phyloP scores from a whole-genome alignment of 805 yeast genomes.

The Millerozyma miso region DNA sequence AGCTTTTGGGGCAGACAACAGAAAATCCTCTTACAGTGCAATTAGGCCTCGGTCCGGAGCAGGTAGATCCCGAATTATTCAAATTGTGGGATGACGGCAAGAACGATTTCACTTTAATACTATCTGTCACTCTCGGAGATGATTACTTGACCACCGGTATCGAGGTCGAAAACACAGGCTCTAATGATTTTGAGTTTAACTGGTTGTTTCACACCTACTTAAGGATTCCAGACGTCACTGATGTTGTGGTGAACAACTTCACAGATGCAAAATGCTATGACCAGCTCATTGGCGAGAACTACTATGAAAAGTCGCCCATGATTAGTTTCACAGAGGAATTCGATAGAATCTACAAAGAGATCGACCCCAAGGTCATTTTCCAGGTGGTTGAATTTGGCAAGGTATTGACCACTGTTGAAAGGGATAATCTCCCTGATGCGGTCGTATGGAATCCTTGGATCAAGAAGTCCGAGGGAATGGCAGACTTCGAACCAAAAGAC shows the following conservation, averaged over 20 bases:
- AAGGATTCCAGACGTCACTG: constrained; percentile 70
- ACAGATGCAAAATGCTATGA: constrained; percentile 71
- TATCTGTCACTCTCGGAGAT: constrained; percentile 58
- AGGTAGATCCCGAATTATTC: constrained; percentile 58
- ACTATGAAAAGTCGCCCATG: constrained; percentile 71
- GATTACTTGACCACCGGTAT: constrained; percentile 63
- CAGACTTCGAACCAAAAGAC: constrained; percentile 79
- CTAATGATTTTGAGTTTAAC: constrained; percentile 71
- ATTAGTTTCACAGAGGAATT: constrained; percentile 70
- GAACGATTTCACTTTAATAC: constrained; percentile 73
- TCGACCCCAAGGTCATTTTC: constrained; percentile 49
- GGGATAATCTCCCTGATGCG: constrained; percentile 59
- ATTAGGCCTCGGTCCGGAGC: constrained; percentile 86
- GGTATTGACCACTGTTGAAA: constrained; percentile 62
- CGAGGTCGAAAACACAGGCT: constrained; percentile 71
- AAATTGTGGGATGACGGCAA: constrained; percentile 49
- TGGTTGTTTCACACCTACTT: constrained; percentile 94
- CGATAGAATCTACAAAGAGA: constrained; percentile 76
- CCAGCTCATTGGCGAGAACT: constrained; percentile 61
- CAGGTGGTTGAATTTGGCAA: constrained; percentile 70
- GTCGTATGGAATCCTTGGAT: constrained; percentile 99
- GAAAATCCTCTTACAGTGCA: constrained; percentile 74
- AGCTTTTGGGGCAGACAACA: constrained; percentile 80
- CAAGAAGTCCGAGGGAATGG: constrained; percentile 75
- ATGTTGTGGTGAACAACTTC: constrained; percentile 71